Percentiles rank a stretch among this genome's conserved stretches.
phyloP scores from a whole-genome alignment of 2,329 filamentous ascomycete genomes.

The Nothopassalora personata region DNA sequence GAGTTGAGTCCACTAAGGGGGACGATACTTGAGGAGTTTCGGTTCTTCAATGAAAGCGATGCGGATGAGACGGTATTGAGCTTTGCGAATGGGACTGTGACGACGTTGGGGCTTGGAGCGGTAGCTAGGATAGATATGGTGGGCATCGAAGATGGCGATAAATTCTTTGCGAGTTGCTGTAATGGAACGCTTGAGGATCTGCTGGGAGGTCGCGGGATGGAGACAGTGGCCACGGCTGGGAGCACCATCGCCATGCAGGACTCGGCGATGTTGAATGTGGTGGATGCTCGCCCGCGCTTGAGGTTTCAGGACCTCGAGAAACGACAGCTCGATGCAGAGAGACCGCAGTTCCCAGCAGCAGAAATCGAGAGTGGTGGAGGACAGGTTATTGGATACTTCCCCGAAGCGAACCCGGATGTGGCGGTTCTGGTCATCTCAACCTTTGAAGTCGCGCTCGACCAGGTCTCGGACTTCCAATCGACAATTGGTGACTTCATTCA shows the following conservation, averaged over 20 bases:
- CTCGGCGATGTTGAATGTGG: too few species aligned
- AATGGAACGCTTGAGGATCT: background rate
- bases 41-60: background rate
- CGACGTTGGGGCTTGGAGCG: background rate
- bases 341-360: too few species aligned
- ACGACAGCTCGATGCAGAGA: too few species aligned
- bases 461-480: conserved; percentile 34
- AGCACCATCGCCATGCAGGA: too few species aligned
- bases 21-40: too few species aligned
- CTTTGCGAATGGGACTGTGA: background rate
- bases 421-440: conserved; percentile 43
- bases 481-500: conserved; percentile 44
- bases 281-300: too few species aligned
- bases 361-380: conserved; percentile 19
- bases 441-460: conserved; percentile 31
- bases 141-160: background rate
- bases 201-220: too few species aligned
- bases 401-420: conserved; percentile 41
- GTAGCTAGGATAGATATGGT: background rate
- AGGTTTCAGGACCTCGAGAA: too few species aligned
- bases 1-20: too few species aligned
- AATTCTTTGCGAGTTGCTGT: background rate
- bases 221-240: too few species aligned
- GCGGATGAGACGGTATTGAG: background rate
- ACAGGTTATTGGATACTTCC: conserved; percentile 40